phyloP scores from a whole-genome alignment of 768 basidiomycete genomes.

The Russula earlei region DNA sequence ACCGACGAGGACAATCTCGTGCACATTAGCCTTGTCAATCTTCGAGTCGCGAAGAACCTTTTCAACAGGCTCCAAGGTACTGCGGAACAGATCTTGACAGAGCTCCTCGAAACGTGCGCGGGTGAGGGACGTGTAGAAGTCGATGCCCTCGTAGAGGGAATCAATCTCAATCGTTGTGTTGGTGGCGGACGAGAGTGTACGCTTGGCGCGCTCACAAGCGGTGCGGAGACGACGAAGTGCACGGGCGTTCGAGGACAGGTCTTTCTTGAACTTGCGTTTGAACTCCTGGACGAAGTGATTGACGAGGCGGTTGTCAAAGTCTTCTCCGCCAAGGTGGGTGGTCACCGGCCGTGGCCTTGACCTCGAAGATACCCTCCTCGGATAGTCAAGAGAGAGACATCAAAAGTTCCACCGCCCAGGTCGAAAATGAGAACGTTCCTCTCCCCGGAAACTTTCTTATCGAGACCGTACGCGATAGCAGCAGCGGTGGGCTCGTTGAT shows the following conservation, averaged over 20 bases:
- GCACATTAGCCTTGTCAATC: constrained; percentile 91
- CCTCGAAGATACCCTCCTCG: constrained; percentile 96
- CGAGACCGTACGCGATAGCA: constrained; percentile 96
- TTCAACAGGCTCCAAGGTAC: constrained; percentile 91
- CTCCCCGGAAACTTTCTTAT: constrained; percentile 85
- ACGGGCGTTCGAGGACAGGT: constrained; percentile 85
- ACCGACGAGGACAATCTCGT: constrained; percentile 97
- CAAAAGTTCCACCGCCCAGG: constrained; percentile 96
- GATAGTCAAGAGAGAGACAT: constrained; percentile 95
- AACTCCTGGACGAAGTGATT: constrained; percentile 96
- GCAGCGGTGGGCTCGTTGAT: constrained; percentile 99
- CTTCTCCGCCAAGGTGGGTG: constrained; percentile 97
- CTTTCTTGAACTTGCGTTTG: constrained; percentile 97
- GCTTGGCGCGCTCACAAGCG: constrained; percentile 97
- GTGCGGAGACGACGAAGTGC: constrained; percentile 95
- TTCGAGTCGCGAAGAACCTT: constrained; percentile 97
- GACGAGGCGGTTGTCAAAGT: constrained; percentile 96
- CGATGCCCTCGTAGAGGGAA: constrained; percentile 94
- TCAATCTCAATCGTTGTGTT: constrained; percentile 98
- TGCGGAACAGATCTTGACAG: constrained; percentile 90
- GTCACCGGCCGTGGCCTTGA: constrained; percentile 97
- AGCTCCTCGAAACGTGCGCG: constrained; percentile 97
- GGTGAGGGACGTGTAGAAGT: constrained; percentile 97
- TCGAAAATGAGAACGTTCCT: constrained; percentile 97
- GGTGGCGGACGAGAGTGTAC: constrained; percentile 92